A percentile compares a stretch with the other conserved stretches of the same genome.
phyloP scores from a whole-genome alignment of 768 basidiomycete genomes.

The Tylopilus cervinicoccineus region DNA sequence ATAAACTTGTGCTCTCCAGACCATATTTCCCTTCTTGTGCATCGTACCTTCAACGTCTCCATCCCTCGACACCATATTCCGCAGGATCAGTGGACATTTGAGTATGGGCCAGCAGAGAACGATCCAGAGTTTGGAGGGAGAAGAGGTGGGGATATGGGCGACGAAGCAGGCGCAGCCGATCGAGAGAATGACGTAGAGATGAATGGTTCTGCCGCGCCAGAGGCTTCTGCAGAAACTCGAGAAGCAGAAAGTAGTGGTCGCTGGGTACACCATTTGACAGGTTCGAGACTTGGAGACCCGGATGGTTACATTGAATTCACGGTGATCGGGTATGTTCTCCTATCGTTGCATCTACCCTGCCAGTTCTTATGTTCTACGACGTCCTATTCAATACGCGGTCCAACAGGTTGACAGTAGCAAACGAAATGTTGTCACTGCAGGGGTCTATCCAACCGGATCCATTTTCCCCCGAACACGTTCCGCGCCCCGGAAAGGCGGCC shows the following conservation, averaged over 20 bases:
- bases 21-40: constrained; percentile 85
- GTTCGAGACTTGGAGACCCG: constrained; percentile 61
- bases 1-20: constrained; percentile 89
- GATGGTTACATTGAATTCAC: constrained; percentile 75
- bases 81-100: constrained; percentile 74
- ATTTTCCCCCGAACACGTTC: constrained; percentile 58
- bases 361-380: background rate
- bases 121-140: constrained; percentile 64
- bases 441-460: constrained; percentile 80
- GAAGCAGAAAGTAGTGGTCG: constrained; percentile 54
- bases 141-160: constrained; percentile 21
- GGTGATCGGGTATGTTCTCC: constrained; percentile 63
- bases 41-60: constrained; percentile 92
- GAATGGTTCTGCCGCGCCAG: background rate
- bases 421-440: constrained; percentile 88
- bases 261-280: constrained; percentile 77
- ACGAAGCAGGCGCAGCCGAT: constrained; percentile 7
- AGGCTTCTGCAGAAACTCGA: constrained; percentile 20
- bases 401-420: constrained; percentile 77
- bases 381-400: constrained; percentile 5
- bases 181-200: constrained; percentile 11
- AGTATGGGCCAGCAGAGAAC: constrained; percentile 78
- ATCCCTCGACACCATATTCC: constrained; percentile 93
- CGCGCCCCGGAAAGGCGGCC: constrained; percentile 20
- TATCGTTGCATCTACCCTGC: background rate